These are phyloP conservation scores for Acacia melanoxylon DNA, from an alignment of 306 rosid species.

Conservation along the genomic window DNA sequence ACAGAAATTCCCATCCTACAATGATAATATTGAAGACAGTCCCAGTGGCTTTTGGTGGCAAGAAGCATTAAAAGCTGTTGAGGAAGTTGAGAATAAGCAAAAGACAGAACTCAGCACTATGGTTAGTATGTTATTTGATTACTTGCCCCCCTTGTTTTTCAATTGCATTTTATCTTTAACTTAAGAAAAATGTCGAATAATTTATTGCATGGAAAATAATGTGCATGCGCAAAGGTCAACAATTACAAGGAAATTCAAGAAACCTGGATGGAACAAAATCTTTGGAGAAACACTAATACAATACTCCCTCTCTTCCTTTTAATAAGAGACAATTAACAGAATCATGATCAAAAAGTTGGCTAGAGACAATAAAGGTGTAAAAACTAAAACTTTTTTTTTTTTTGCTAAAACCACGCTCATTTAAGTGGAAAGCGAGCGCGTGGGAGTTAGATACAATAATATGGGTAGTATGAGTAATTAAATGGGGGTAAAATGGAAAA, in stretches of 20 bases:
- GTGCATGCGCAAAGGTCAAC: not conserved
- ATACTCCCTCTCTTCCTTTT: not conserved
- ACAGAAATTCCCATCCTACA: conserved; percentile 28
- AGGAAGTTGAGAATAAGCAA: conserved; percentile 58
- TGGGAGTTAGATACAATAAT: too few species aligned
- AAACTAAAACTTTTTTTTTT: too few species aligned
- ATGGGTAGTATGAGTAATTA: too few species aligned
- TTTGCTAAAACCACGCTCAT: too few species aligned
- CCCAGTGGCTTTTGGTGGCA: conserved; percentile 77
- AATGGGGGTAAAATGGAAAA: too few species aligned
- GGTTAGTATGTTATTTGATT: conserved; percentile 42
- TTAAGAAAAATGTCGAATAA: not conserved
- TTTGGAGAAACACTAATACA: not conserved
- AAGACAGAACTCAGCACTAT: conserved; percentile 34
- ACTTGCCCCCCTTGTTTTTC: not conserved
- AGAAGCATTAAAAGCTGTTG: conserved; percentile 70
- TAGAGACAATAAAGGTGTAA: too few species aligned
- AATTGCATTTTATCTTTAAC: not conserved
- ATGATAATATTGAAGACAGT: conserved; percentile 36
- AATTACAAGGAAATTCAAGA: not conserved
- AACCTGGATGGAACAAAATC: not conserved
- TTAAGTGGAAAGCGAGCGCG: too few species aligned
- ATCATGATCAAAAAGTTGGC: too few species aligned
- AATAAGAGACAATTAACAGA: too few species aligned
- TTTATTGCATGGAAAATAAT: not conserved